Evolutionary conservation across 306 rosid species (phyloP).

Genomic region (Castanopsis chinensis): DNA sequence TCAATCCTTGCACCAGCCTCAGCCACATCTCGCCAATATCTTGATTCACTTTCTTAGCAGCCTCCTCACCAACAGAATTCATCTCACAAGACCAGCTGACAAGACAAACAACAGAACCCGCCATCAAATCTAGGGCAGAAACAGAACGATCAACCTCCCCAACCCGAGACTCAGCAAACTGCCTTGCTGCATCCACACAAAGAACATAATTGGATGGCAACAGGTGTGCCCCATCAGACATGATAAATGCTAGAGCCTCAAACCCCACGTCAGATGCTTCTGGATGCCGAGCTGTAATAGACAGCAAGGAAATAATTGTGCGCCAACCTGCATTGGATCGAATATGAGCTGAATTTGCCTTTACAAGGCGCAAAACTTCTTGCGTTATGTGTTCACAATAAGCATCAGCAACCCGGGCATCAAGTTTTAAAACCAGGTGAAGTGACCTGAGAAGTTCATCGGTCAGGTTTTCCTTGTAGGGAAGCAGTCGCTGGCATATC

Average conservation of each 20-base stretch:
- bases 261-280: constrained; percentile 97
- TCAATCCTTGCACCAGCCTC: constrained; percentile 80
- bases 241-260: constrained; percentile 79
- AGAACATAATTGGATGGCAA: constrained; percentile 76
- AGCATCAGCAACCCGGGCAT: constrained; percentile 97
- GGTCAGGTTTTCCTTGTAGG: constrained; percentile 90
- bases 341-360: constrained; percentile 94
- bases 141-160: constrained; percentile 89
- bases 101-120: constrained; percentile 79
- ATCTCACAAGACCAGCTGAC: constrained; percentile 66
- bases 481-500: constrained; percentile 97
- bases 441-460: constrained; percentile 93
- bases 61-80: constrained; percentile 66
- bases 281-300: constrained; percentile 84
- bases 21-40: constrained; percentile 98
- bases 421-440: constrained; percentile 95
- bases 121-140: constrained; percentile 81
- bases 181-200: constrained; percentile 86
- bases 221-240: constrained; percentile 83
- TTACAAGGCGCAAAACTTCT: constrained; percentile 93
- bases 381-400: constrained; percentile 97
- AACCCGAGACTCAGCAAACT: constrained; percentile 96
- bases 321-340: constrained; percentile 95
- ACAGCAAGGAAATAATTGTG: constrained; percentile 81
- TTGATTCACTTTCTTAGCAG: constrained; percentile 57